Percentiles rank a stretch among this genome's conserved stretches.
phyloP scores from a whole-genome alignment of 2,329 filamentous ascomycete genomes.

The Phialophora expanda region DNA sequence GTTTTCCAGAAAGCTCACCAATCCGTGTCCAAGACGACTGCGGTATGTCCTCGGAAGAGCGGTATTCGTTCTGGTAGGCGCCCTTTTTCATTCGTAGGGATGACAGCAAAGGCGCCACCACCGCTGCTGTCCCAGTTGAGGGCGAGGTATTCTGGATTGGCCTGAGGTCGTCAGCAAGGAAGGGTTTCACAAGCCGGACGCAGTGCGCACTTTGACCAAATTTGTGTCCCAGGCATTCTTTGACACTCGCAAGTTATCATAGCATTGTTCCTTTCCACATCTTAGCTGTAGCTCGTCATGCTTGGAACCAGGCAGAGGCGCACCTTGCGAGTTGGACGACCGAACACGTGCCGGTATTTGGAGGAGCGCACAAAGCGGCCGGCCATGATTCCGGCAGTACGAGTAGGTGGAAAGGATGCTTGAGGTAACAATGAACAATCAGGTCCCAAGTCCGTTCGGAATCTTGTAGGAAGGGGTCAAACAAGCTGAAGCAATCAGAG shows the following conservation, averaged over 20 bases:
- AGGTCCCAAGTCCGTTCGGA: conserved; percentile 16
- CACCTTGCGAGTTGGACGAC: conserved; percentile 87
- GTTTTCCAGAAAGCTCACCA: conserved; percentile 64
- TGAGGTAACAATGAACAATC: conserved; percentile 3
- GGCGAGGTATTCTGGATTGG: conserved; percentile 91
- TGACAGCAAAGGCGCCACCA: conserved; percentile 94
- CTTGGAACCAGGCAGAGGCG: conserved; percentile 24
- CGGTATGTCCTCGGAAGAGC: conserved; percentile 94
- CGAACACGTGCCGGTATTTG: conserved; percentile 92
- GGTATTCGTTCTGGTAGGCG: conserved; percentile 92
- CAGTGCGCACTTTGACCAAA: conserved; percentile 79
- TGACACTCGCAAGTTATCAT: conserved; percentile 96
- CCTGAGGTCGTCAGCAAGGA: conserved; percentile 59
- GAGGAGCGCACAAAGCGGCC: conserved; percentile 75
- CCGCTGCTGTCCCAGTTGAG: conserved; percentile 99
- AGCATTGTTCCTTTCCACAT: conserved; percentile 77
- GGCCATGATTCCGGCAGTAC: conserved; percentile 57
- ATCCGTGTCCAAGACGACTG: conserved; percentile 94
- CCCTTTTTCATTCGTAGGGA: conserved; percentile 86
- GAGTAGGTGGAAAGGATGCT: not conserved
- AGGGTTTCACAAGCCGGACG: conserved; percentile 39
- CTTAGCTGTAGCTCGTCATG: conserved; percentile 26
- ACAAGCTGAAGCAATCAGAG: conserved; percentile 25
- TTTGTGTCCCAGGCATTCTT: conserved; percentile 99
- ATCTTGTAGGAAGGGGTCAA: not conserved